Conservation (phyloP, 2,329 filamentous ascomycete species). For the Clonostachys chloroleuca region DNA sequence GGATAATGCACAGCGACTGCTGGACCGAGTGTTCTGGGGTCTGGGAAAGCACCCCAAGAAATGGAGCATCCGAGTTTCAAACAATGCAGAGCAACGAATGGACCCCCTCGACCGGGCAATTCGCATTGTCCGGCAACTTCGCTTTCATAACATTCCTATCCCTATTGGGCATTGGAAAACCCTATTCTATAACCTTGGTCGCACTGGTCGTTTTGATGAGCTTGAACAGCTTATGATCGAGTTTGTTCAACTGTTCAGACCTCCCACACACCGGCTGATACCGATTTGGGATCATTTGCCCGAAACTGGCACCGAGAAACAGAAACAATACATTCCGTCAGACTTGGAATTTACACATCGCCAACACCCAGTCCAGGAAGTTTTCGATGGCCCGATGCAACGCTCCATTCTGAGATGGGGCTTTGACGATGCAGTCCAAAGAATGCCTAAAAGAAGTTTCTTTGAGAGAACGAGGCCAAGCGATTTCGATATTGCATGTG, state of each 20-base stretch:
- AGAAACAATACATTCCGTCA: constrained; percentile 16
- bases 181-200: constrained; percentile 37
- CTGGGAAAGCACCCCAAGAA: constrained; percentile 18
- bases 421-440: constrained; percentile 30
- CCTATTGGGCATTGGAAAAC: constrained; percentile 33
- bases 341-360: constrained; percentile 35
- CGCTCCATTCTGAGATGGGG: constrained; percentile 36
- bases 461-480: background rate
- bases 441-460: background rate
- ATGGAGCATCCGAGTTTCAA: constrained; percentile 5
- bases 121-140: constrained; percentile 16
- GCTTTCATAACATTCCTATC: constrained; percentile 23
- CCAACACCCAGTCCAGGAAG: constrained; percentile 38
- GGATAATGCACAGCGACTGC: constrained; percentile 14
- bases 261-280: constrained; percentile 22
- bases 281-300: constrained; percentile 27
- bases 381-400: constrained; percentile 37
- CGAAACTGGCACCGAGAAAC: background rate
- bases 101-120: constrained; percentile 21
- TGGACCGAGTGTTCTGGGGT: constrained; percentile 15
- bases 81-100: constrained; percentile 7
- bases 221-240: constrained; percentile 37
- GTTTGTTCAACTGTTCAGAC: constrained; percentile 31
- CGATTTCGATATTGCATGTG: constrained; percentile 25
- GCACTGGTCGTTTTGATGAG: constrained; percentile 35